A percentile compares a stretch with the other conserved stretches of the same genome.
These are phyloP conservation scores for Asterophora lycoperdoides DNA, from an alignment of 768 basidiomycete species.

Conservation along the genomic window DNA sequence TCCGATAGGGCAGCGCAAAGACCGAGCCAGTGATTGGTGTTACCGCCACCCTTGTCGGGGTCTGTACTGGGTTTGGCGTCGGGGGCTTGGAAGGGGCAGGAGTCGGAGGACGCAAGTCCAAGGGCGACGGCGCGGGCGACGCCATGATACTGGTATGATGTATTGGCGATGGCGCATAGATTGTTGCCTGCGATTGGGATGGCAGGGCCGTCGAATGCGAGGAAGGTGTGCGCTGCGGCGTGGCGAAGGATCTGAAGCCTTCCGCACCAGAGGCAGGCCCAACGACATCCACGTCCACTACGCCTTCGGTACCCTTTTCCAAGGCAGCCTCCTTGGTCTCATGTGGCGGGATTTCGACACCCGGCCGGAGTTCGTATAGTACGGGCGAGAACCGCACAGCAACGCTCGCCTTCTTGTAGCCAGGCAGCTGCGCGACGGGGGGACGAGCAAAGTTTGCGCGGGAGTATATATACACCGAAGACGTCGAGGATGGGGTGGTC, in stretches of 20 bases:
- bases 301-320: constrained; percentile 62
- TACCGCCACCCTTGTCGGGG: constrained; percentile 9
- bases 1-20: constrained; percentile 88
- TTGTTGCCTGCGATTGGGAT: constrained; percentile 23
- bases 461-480: constrained; percentile 89
- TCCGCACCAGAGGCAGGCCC: constrained; percentile 31
- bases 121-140: constrained; percentile 57
- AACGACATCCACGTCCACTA: constrained; percentile 56
- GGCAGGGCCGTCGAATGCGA: constrained; percentile 7
- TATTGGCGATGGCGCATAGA: constrained; percentile 49
- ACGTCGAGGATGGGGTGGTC: constrained; percentile 29
- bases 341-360: constrained; percentile 32
- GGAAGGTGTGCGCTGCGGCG: constrained; percentile 31
- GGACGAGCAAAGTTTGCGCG: constrained; percentile 91
- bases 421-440: constrained; percentile 92
- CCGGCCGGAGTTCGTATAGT: constrained; percentile 81
- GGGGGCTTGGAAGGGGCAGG: constrained; percentile 56
- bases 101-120: constrained; percentile 53
- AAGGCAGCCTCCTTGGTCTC: constrained; percentile 51
- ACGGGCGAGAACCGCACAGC: constrained; percentile 93
- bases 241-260: constrained; percentile 21
- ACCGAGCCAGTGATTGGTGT: constrained; percentile 49
- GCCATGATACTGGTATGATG: constrained; percentile 26
- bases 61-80: constrained; percentile 38
- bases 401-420: constrained; percentile 93